Evolutionary conservation across 2,329 filamentous ascomycete species (phyloP).

Genomic region (Fusarium newnesense): DNA sequence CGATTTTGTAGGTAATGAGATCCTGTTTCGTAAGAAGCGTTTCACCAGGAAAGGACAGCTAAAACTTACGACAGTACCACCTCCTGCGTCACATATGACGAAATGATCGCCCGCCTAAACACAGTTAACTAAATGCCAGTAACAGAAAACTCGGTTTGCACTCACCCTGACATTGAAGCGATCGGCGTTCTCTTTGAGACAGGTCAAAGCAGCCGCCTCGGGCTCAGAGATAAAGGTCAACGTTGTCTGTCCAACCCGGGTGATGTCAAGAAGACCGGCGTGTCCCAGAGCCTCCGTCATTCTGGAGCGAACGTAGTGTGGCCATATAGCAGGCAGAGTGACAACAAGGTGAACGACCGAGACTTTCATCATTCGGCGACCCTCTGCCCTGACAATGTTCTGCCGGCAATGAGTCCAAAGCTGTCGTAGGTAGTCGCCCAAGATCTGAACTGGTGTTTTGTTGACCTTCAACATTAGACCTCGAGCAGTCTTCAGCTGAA

Average conservation of each 20-base stretch:
- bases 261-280: conserved; percentile 50
- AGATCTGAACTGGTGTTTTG: conserved; percentile 45
- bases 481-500: conserved; percentile 32
- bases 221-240: conserved; percentile 56
- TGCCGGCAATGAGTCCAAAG: conserved; percentile 48
- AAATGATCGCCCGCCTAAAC: conserved; percentile 41
- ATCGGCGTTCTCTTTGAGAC: conserved; percentile 44
- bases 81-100: conserved; percentile 52
- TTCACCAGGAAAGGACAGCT: background rate
- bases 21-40: conserved; percentile 41
- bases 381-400: conserved; percentile 42
- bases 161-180: conserved; percentile 39
- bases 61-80: conserved; percentile 50
- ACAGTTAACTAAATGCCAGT: background rate
- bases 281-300: conserved; percentile 51
- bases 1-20: conserved; percentile 53
- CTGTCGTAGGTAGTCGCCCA: conserved; percentile 47
- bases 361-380: conserved; percentile 4
- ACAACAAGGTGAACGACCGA: conserved; percentile 50
- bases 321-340: conserved; percentile 60
- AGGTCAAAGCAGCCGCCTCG: conserved; percentile 57
- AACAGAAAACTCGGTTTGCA: background rate
- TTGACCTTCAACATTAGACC: conserved; percentile 4
- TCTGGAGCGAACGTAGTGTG: conserved; percentile 47
- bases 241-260: conserved; percentile 44